Conservation (phyloP, 352 stramenopile species). For the Blastocystis sp. region DNA sequence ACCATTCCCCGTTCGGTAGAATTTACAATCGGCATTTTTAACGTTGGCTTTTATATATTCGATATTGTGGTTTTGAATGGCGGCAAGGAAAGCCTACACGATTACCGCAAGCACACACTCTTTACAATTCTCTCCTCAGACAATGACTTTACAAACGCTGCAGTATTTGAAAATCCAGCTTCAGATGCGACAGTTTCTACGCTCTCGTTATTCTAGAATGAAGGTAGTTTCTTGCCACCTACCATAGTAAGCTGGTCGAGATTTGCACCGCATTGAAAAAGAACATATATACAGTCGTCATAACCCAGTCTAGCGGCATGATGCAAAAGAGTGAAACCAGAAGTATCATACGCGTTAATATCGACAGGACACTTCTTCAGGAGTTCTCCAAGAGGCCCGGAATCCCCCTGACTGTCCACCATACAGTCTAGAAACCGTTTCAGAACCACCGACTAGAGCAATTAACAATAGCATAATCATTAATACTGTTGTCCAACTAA, state of each 20-base stretch:
- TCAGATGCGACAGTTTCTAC: not conserved
- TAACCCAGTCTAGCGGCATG: conserved; percentile 1
- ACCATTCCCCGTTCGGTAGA: conserved; percentile 34
- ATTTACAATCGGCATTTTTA: conserved; percentile 50
- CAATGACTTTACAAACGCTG: conserved; percentile 2
- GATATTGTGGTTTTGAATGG: not conserved
- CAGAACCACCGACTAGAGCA: conserved; percentile 12
- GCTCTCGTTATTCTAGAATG: conserved; percentile 15
- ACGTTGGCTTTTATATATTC: conserved; percentile 22
- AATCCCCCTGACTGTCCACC: not conserved
- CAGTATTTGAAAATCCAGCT: conserved; percentile 37
- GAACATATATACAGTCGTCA: conserved; percentile 34
- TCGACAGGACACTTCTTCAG: not conserved
- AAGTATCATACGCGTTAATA: conserved; percentile 48
- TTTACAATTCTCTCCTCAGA: not conserved
- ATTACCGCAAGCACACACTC: not conserved
- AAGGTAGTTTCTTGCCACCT: not conserved
- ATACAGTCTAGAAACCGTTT: conserved; percentile 19
- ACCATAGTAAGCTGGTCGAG: conserved; percentile 19
- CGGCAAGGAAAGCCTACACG: not conserved
- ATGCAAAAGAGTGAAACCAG: conserved; percentile 40
- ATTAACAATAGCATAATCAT: not conserved
- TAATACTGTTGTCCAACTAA: conserved; percentile 32
- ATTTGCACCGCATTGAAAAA: conserved; percentile 41
- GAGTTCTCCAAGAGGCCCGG: not conserved